Evolutionary conservation across 768 basidiomycete genomes (phyloP).

Genomic region (Wakefieldia striispora): DNA sequence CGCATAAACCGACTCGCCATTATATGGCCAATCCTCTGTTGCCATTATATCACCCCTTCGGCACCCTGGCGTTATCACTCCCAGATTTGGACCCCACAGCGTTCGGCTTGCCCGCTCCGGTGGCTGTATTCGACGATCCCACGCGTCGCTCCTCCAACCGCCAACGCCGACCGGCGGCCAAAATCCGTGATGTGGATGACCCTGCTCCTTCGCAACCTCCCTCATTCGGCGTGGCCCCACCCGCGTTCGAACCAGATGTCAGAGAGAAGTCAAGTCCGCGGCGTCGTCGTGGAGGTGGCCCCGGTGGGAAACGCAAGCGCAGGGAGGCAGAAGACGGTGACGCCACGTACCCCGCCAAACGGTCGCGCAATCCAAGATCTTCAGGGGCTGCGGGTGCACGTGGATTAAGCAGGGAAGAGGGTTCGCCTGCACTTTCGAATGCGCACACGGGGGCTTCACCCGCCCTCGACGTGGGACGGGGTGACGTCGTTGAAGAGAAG

Average conservation of each 20-base stretch:
- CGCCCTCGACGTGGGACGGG: slow-evolving; percentile 14
- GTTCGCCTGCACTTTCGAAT: slow-evolving; percentile 38
- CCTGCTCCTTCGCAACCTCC: slow-evolving; percentile 10
- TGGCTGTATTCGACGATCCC: slow-evolving; percentile 43
- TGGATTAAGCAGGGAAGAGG: slow-evolving; percentile 38
- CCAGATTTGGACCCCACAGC: slow-evolving; percentile 58
- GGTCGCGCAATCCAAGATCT: slow-evolving; percentile 52
- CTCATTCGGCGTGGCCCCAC: slow-evolving; percentile 6
- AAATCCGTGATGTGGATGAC: slow-evolving; percentile 48
- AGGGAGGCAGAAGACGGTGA: slow-evolving; percentile 63
- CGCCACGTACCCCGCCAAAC: slow-evolving; percentile 69
- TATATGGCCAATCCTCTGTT: slow-evolving; percentile 44
- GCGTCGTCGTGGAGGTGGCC: slow-evolving; percentile 42
- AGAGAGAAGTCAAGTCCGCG: slow-evolving; percentile 50
- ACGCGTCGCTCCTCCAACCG: slow-evolving; percentile 44
- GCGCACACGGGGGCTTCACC: slow-evolving; percentile 24
- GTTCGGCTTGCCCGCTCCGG: slow-evolving; percentile 54
- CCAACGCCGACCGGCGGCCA: slow-evolving; percentile 47
- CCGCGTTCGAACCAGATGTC: slow-evolving; percentile 27
- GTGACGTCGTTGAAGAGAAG: slow-evolving; percentile 18
- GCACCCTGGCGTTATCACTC: slow-evolving; percentile 59
- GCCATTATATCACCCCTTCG: slow-evolving; percentile 69
- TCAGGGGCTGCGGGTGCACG: slow-evolving; percentile 22
- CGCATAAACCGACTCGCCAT: slow-evolving; percentile 13
- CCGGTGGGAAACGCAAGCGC: slow-evolving; percentile 51